A percentile compares a stretch with the other conserved stretches of the same genome.
Evolutionary conservation across 2,329 filamentous ascomycete species (phyloP).

Genomic region (Ophiostoma australiae): DNA sequence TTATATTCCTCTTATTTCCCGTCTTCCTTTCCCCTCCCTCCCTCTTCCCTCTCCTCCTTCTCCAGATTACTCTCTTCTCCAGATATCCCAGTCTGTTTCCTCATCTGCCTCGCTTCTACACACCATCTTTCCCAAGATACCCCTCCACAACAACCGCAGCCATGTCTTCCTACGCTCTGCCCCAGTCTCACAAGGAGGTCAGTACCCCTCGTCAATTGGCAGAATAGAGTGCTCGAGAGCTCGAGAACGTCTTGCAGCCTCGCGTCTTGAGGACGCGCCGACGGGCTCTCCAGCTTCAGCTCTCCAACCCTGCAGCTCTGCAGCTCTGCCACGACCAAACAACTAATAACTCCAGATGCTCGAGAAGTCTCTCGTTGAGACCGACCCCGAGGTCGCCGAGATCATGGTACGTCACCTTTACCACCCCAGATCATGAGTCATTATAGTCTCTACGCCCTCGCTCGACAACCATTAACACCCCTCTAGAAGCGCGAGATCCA

Average conservation of each 20-base stretch:
- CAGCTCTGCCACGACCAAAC: background rate
- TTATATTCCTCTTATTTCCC: background rate
- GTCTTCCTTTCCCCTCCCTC: background rate
- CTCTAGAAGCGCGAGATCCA: constrained; percentile 68
- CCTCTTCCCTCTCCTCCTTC: background rate
- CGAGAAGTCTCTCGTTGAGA: constrained; percentile 87
- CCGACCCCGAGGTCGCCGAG: constrained; percentile 87
- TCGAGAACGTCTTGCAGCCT: background rate
- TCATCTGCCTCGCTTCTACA: background rate
- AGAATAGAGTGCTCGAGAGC: background rate
- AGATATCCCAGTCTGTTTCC: constrained; percentile 14
- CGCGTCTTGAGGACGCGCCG: background rate
- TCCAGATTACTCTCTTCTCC: constrained; percentile 15
- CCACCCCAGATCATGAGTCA: background rate
- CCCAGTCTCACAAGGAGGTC: constrained; percentile 27
- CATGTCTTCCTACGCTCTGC: constrained; percentile 32
- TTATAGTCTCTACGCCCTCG: constrained; percentile 46
- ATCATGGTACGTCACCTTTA: constrained; percentile 63
- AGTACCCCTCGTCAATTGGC: constrained; percentile 22
- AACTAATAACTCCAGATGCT: constrained; percentile 63
- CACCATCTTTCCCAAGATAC: constrained; percentile 1
- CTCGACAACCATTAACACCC: background rate
- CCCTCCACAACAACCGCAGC: constrained; percentile 22
- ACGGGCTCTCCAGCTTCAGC: background rate
- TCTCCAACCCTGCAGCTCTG: background rate